A percentile compares a stretch with the other conserved stretches of the same genome.
Evolutionary conservation across 2,329 filamentous ascomycete genomes (phyloP).

Genomic region (Coniochaeta sp.): DNA sequence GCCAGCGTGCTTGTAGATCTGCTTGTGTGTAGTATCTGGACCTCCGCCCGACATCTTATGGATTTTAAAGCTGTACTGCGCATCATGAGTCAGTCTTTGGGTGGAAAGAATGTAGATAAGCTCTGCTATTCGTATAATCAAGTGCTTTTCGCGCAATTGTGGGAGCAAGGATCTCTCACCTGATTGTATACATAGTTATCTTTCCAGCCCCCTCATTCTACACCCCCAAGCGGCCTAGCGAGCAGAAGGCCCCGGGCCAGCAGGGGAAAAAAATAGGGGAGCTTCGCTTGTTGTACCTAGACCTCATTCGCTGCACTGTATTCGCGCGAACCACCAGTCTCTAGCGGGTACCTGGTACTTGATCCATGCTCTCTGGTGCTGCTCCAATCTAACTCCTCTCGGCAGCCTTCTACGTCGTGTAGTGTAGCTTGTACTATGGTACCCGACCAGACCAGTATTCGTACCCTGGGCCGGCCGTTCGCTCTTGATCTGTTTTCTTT

Average conservation of each 20-base stretch:
- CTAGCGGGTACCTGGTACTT: not conserved
- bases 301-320: not conserved
- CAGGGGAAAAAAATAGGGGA: not conserved
- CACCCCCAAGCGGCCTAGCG: not conserved
- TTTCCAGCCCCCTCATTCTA: not conserved
- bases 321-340: not conserved
- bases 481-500: conserved; percentile 2
- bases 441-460: not conserved
- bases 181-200: not conserved
- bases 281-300: not conserved
- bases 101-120: not conserved
- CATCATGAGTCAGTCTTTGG: not conserved
- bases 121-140: not conserved
- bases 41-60: not conserved
- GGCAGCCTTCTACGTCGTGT: not conserved
- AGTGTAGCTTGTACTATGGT: no score
- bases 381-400: not conserved
- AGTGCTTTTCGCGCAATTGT: not conserved
- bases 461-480: not conserved
- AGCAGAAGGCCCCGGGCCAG: not conserved
- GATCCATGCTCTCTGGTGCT: not conserved
- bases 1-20: not conserved
- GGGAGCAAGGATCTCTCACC: not conserved
- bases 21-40: not conserved
- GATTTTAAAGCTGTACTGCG: not conserved